Evolutionary conservation across 2,329 filamentous ascomycete genomes (phyloP), one percentile per base, ranked within the genome.

Genomic region (Aspergillus sp.): DNA sequence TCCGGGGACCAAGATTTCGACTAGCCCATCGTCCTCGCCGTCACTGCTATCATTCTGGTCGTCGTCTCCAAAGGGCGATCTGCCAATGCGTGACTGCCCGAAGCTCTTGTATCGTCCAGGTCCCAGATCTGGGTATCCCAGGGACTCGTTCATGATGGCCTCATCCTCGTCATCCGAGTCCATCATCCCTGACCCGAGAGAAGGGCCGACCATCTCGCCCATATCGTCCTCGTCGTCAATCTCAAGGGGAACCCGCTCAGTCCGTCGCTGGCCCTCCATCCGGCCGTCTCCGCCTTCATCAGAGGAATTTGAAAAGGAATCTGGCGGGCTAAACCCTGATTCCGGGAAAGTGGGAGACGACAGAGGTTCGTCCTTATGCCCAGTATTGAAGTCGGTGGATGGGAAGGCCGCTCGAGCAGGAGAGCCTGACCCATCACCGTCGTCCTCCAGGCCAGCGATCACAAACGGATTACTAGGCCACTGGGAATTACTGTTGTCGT

Each of bases 111-210:
- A 73, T 47, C 68, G 61, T 11, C 54, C 63, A 9, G 65, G 56
- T 2, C 61, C 83, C 73, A 87, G 83, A 57, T 83, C 84, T 60
- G 87, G 87, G 52, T 88, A 86, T 13, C 84, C 85, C 71, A 88
- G 82, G 61, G 86, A 84, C 56, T 87, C 83, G 38, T 84, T 82
- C 24, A 83, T 73, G 35, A 74, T 70, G 20, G 71, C 80, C 4
- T 83, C 80, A 11, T 82, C 78, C 33, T 77, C 75, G 13, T 79
- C 81, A 32, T 78, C 77, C 24, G 77, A 79, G 47, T 79, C 79
- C 64, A 76, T 62, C 51, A 77, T 78, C 24, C 73, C 77, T 43
- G 74, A 75, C 40, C 63, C 71, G 64, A 50, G 71, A 63, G 35
- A 71, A 58, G 58, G 77, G 33, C 66, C 72, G 14, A 76, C 73